These are phyloP conservation scores for Amaranthus tricolor DNA, from an alignment of 179 eudicot species.

Conservation along the genomic window DNA sequence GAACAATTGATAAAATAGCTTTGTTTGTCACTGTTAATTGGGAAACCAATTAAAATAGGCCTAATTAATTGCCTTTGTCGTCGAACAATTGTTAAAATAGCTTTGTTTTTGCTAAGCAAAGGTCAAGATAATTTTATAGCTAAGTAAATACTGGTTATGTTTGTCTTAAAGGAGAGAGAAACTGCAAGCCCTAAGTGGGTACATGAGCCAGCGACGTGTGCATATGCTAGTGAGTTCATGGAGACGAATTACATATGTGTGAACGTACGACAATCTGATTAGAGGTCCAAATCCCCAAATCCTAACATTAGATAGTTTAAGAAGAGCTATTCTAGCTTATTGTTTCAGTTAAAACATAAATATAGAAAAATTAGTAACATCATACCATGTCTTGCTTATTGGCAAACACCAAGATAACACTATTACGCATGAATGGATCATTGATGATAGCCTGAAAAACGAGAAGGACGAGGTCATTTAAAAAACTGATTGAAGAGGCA, in stretches of 20 bases:
- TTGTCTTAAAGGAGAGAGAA: no score
- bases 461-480: constrained; percentile 23
- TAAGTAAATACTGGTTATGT: no score
- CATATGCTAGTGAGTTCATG: not conserved
- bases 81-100: no score
- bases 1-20: no score
- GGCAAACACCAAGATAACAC: constrained; percentile 95
- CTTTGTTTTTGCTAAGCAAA: no score
- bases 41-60: no score
- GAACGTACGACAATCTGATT: not conserved
- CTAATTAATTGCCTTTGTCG: no score
- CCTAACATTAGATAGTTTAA: not conserved
- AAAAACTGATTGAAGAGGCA: constrained; percentile 12
- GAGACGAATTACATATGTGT: not conserved
- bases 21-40: no score
- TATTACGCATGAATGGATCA: constrained; percentile 98
- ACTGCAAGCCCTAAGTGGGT: not conserved
- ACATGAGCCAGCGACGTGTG: not conserved
- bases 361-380: not conserved
- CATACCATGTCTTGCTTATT: constrained; percentile 99
- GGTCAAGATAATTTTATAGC: no score
- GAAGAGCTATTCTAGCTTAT: not conserved
- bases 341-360: not conserved
- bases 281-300: not conserved
- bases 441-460: constrained; percentile 79